A percentile compares a stretch with the other conserved stretches of the same genome.
phyloP scores from a whole-genome alignment of 352 stramenopile genomes.

The Pythium biforme region DNA sequence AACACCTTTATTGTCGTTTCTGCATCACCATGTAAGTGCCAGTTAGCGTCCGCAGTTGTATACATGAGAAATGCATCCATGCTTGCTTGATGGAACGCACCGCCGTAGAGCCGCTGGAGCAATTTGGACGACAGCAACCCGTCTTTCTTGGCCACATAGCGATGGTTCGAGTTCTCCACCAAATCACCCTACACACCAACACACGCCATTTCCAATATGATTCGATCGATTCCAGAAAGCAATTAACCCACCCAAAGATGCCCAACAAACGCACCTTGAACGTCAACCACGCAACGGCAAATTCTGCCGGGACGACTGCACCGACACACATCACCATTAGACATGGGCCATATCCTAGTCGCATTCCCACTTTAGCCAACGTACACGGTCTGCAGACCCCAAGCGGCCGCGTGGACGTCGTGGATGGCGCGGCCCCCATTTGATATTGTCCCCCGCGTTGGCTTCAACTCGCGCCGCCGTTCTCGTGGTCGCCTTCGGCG shows the following conservation, averaged over 20 bases:
- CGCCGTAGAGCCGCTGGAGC: slow-evolving; percentile 69
- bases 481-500: background rate
- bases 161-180: slow-evolving; percentile 62
- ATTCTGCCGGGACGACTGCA: slow-evolving; percentile 68
- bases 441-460: background rate
- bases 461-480: slow-evolving; percentile 5
- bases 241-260: slow-evolving; percentile 1
- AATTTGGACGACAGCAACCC: slow-evolving; percentile 76
- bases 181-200: slow-evolving; percentile 61
- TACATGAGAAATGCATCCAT: too few species aligned
- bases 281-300: slow-evolving; percentile 84
- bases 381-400: slow-evolving; percentile 19
- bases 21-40: slow-evolving; percentile 13
- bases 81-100: slow-evolving; percentile 24
- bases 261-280: slow-evolving; percentile 56
- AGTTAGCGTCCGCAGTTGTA: background rate
- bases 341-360: background rate
- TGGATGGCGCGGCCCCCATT: slow-evolving; percentile 17
- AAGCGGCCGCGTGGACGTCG: background rate
- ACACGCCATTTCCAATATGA: background rate
- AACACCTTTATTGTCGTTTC: slow-evolving; percentile 68
- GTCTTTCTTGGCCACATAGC: slow-evolving; percentile 63
- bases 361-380: too few species aligned
- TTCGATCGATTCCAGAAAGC: too few species aligned
- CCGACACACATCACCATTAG: background rate